A percentile compares a stretch with the other conserved stretches of the same genome.
Conservation (phyloP, 495 filamentous ascomycete genomes). For the Filosporella fistucella region DNA sequence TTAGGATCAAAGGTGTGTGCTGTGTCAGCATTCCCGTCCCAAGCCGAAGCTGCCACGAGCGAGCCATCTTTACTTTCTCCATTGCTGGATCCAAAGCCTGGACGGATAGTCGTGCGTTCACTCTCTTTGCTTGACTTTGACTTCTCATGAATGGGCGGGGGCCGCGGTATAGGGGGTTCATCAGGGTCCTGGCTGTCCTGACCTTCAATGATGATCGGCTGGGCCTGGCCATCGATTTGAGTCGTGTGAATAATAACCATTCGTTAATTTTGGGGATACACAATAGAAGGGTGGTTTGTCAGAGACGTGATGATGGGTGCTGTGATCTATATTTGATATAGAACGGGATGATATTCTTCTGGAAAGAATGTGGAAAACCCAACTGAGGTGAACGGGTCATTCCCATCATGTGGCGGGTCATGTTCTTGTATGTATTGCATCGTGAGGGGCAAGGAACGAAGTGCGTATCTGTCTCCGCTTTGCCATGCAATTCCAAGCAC, state of each 20-base stretch:
- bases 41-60: neutral
- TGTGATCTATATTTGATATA: neutral
- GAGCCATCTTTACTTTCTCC: neutral
- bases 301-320: neutral
- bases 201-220: neutral
- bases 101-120: too few species aligned
- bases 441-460: neutral
- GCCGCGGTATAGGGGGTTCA: conserved; percentile 3
- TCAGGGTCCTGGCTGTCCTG: neutral
- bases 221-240: conserved; percentile 9
- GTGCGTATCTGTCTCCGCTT: neutral
- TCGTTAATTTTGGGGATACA: too few species aligned
- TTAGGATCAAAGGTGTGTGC: conserved; percentile 1
- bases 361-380: neutral
- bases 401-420: neutral
- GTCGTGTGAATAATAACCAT: conserved; percentile 12
- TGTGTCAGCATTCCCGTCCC: neutral
- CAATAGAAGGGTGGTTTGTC: too few species aligned
- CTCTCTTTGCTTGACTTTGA: neutral
- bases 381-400: neutral
- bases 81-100: too few species aligned
- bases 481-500: conserved; percentile 7
- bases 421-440: neutral
- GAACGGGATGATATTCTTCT: neutral
- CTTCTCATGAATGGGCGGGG: neutral